Evolutionary conservation across 129 eudicot species (phyloP), one percentile per base, ranked within the genome.

Genomic region (Centella asiatica): DNA sequence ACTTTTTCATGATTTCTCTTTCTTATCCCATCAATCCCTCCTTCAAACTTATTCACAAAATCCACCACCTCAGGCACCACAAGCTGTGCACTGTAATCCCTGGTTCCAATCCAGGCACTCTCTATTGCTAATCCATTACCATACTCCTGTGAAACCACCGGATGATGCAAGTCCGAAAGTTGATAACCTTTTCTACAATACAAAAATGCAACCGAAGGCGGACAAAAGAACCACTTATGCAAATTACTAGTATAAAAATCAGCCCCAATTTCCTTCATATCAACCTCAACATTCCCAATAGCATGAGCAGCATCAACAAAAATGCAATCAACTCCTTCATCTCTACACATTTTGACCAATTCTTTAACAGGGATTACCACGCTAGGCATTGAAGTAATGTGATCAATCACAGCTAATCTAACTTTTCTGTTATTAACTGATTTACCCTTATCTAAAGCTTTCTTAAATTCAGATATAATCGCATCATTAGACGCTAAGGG

Each of bases 331-430:
- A 81, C 87, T 1, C 80, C 87, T 25, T 69, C 77, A 2, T 73
- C 77, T 40, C 82, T 62, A 58, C 87, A 81, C 65, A 81, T 73
- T 39, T 46, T 24, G 37, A 81, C 87, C 34, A 81, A 53, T 25
- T 77, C 80, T 22, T 70, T 73, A 4, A 81, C 83, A n/a, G 83
- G 87, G 11, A 81, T 60, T 6, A 73, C 57, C 8, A 81, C 82
- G 52, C 87, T 44, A 10, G 87, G 87, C 87, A 81, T 76, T 1
- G 87, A 81, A 44, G 87, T 81, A 47, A 81, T 73, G 40, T 81
- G 87, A 67, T 81, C 87, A 39, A 81, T 81, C 4, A 81, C 71
- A 50, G 87, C 87, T 22, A 77, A 45, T 57, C 83, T 48, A 39
- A 81, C 73, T 56, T 59, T 76, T 28, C 67, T 14, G 25, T 69